Conservation (phyloP, 2,329 filamentous ascomycete genomes). For the Talaromyces sp. region DNA sequence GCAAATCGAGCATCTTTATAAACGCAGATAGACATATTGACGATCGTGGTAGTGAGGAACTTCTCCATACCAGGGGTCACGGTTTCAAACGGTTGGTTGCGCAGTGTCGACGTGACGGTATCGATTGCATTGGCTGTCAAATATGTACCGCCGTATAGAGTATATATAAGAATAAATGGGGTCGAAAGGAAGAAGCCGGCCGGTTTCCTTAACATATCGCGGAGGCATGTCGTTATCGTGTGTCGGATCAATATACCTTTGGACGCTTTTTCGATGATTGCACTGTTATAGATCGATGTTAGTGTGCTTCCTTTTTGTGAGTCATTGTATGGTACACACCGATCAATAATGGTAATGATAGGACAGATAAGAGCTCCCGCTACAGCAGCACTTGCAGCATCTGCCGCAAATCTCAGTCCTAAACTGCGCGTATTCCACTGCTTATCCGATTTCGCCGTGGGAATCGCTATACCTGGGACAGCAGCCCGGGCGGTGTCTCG, state of each 20-base stretch:
- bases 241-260: slow-evolving; percentile 42
- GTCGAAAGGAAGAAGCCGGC: slow-evolving; percentile 46
- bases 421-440: slow-evolving; percentile 76
- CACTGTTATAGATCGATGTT: slow-evolving; percentile 28
- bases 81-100: slow-evolving; percentile 52
- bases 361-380: slow-evolving; percentile 77
- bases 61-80: slow-evolving; percentile 75
- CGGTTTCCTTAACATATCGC: slow-evolving; percentile 40
- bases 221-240: slow-evolving; percentile 41
- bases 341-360: slow-evolving; percentile 82
- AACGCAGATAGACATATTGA: slow-evolving; percentile 81
- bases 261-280: slow-evolving; percentile 51
- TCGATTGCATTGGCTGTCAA: slow-evolving; percentile 84
- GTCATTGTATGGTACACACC: slow-evolving; percentile 49
- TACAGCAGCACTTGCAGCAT: slow-evolving; percentile 65
- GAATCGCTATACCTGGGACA: slow-evolving; percentile 21
- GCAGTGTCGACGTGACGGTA: slow-evolving; percentile 67
- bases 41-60: slow-evolving; percentile 73
- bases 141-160: slow-evolving; percentile 84
- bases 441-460: neutral
- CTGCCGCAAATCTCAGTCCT: slow-evolving; percentile 62
- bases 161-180: slow-evolving; percentile 50
- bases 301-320: neutral
- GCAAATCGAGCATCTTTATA: slow-evolving; percentile 89
- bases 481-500: slow-evolving; percentile 27